Evolutionary conservation across 2,329 filamentous ascomycete genomes (phyloP).

Genomic region (Aphanoascus verrucosus): DNA sequence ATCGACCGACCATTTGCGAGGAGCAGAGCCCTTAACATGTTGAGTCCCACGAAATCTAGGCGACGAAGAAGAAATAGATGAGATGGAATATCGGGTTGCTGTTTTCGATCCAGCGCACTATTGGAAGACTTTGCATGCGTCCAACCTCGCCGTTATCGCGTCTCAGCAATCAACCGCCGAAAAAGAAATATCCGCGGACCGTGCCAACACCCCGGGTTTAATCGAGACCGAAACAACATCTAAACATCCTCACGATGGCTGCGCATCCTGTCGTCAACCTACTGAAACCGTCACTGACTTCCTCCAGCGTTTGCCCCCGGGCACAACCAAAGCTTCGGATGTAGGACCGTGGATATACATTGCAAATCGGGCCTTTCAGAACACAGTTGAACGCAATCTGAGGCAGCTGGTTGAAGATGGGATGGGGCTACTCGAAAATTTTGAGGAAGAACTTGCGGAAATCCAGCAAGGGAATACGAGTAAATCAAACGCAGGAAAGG

Average conservation of each 20-base stretch:
- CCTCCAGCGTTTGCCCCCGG: slow-evolving; percentile 56
- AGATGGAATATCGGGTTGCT: slow-evolving; percentile 43
- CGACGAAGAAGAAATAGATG: slow-evolving; percentile 40
- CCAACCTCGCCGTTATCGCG: slow-evolving; percentile 26
- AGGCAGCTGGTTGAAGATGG: slow-evolving; percentile 45
- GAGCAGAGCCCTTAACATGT: neutral
- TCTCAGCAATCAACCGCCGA: neutral
- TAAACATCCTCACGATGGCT: slow-evolving; percentile 15
- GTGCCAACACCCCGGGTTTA: neutral
- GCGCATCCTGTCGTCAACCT: slow-evolving; percentile 43
- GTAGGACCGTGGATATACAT: slow-evolving; percentile 61
- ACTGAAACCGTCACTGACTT: slow-evolving; percentile 56
- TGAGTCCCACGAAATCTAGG: slow-evolving; percentile 35
- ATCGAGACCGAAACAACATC: slow-evolving; percentile 9
- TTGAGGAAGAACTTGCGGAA: slow-evolving; percentile 37
- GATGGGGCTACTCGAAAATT: slow-evolving; percentile 43
- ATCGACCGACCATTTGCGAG: neutral
- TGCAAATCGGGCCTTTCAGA: slow-evolving; percentile 48
- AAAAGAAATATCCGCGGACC: neutral
- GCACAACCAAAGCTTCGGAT: slow-evolving; percentile 42
- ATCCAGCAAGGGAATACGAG: slow-evolving; percentile 42
- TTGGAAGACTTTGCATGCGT: slow-evolving; percentile 32
- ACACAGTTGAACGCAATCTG: slow-evolving; percentile 23
- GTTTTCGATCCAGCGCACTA: slow-evolving; percentile 43
- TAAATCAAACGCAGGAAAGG: slow-evolving; percentile 34